A percentile compares a stretch with the other conserved stretches of the same genome.
Evolutionary conservation across 768 basidiomycete species (phyloP).

Genomic region (Mycena olivaceomarginata): DNA sequence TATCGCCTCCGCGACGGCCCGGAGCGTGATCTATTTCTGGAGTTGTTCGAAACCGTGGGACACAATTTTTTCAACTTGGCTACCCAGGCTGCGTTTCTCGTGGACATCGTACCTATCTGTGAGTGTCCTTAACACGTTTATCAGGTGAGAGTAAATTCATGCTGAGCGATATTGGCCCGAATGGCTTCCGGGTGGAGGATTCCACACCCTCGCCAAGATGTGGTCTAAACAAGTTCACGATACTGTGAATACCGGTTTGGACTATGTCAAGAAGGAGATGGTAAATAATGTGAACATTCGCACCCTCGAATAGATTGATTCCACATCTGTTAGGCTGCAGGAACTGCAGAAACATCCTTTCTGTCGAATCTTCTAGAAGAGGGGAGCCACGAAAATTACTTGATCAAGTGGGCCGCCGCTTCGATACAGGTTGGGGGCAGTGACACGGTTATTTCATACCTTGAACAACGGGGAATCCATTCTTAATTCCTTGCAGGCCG

Average conservation of each 20-base stretch:
- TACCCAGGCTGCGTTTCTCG: conserved; percentile 9
- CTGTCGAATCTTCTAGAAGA: conserved; percentile 14
- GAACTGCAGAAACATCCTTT: background rate
- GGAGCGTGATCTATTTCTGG: background rate
- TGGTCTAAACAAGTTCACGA: background rate
- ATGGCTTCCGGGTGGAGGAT: background rate
- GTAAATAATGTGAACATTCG: background rate
- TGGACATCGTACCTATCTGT: background rate
- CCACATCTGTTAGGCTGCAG: background rate
- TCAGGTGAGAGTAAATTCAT: background rate
- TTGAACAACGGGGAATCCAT: no score
- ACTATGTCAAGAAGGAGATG: background rate
- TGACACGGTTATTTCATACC: conserved; percentile 21
- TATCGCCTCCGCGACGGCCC: background rate
- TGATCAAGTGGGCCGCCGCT: conserved; percentile 32
- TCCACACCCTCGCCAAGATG: background rate
- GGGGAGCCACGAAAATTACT: conserved; percentile 2
- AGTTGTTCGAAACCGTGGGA: conserved; percentile 17
- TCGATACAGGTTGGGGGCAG: conserved; percentile 31
- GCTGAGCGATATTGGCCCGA: background rate
- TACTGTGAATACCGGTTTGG: background rate
- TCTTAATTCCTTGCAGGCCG: conserved; percentile 5
- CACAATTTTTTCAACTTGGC: background rate
- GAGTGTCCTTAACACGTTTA: background rate
- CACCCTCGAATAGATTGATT: no score